Evolutionary conservation across 306 rosid genomes (phyloP).

Genomic region (Cucurbita moschata): DNA sequence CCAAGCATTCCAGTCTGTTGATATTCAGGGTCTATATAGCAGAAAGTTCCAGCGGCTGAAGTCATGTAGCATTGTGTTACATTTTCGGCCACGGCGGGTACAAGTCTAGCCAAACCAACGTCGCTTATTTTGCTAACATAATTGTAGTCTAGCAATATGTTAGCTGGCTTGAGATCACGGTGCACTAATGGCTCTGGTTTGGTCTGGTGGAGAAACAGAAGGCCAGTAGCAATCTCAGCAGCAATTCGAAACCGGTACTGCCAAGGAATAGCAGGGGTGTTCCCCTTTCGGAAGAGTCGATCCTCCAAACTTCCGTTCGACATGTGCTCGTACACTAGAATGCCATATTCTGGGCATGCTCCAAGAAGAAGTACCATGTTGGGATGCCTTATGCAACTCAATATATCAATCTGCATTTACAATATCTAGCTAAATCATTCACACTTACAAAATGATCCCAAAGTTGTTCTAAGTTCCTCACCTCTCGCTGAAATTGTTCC

Average conservation of each 20-base stretch:
- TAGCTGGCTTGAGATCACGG: constrained; percentile 87
- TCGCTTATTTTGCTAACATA: constrained; percentile 73
- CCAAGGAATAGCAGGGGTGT: constrained; percentile 37
- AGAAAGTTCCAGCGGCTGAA: constrained; percentile 82
- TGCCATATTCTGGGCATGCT: constrained; percentile 82
- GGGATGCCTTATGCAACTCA: constrained; percentile 88
- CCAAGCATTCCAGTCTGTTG: constrained; percentile 94
- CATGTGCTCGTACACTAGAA: constrained; percentile 78
- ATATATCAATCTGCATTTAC: constrained; percentile 64
- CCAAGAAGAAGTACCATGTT: constrained; percentile 94
- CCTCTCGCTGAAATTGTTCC: constrained; percentile 91
- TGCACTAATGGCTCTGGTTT: constrained; percentile 96
- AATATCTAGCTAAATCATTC: not conserved
- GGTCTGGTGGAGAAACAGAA: constrained; percentile 81
- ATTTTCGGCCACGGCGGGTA: constrained; percentile 74
- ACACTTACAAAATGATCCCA: not conserved
- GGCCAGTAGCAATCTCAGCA: constrained; percentile 67
- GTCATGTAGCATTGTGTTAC: constrained; percentile 66
- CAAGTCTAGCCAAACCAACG: constrained; percentile 79
- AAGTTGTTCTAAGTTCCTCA: constrained; percentile 17
- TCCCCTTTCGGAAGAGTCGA: constrained; percentile 36
- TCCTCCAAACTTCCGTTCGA: constrained; percentile 89
- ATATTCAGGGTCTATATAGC: constrained; percentile 97
- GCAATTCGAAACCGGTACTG: constrained; percentile 65
- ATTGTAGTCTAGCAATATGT: constrained; percentile 66